Conservation (phyloP, 2,329 filamentous ascomycete genomes). For the Byssoonygena ceratinophila region DNA sequence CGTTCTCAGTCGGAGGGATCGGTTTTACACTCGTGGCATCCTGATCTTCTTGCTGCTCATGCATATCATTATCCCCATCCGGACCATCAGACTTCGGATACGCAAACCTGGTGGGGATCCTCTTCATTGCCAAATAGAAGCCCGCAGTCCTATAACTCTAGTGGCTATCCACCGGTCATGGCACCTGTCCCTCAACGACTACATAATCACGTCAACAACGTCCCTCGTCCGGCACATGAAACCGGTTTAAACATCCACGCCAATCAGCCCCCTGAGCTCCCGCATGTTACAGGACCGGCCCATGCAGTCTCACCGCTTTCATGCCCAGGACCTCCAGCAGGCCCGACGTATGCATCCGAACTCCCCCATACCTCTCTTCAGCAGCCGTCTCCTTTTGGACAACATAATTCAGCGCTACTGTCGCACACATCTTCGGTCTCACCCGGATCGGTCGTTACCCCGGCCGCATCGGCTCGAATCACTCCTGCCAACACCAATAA, state of each 20-base stretch:
- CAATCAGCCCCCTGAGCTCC: conserved; percentile 27
- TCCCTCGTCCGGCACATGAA: conserved; percentile 30
- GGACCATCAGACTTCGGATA: conserved; percentile 30
- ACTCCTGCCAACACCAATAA: background rate
- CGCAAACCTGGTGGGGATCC: conserved; percentile 31
- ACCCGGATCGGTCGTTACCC: background rate
- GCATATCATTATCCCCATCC: conserved; percentile 30
- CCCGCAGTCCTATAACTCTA: conserved; percentile 28
- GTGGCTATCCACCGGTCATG: conserved; percentile 26
- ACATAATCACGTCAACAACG: conserved; percentile 23
- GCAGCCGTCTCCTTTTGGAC: conserved; percentile 8
- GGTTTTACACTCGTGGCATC: conserved; percentile 34
- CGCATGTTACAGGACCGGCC: conserved; percentile 21
- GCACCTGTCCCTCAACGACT: conserved; percentile 29
- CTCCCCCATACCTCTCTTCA: conserved; percentile 3
- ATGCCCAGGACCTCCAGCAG: conserved; percentile 8
- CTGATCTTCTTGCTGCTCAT: conserved; percentile 30
- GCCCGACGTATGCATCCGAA: conserved; percentile 8
- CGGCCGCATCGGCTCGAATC: conserved; percentile 4
- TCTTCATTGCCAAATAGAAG: conserved; percentile 23
- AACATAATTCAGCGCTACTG: background rate
- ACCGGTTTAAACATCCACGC: conserved; percentile 33
- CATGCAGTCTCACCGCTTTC: conserved; percentile 18
- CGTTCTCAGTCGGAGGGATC: conserved; percentile 29
- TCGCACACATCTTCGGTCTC: conserved; percentile 12